phyloP scores from a whole-genome alignment of 2,329 filamentous ascomycete species.

The Pyricularia pennisetigena region DNA sequence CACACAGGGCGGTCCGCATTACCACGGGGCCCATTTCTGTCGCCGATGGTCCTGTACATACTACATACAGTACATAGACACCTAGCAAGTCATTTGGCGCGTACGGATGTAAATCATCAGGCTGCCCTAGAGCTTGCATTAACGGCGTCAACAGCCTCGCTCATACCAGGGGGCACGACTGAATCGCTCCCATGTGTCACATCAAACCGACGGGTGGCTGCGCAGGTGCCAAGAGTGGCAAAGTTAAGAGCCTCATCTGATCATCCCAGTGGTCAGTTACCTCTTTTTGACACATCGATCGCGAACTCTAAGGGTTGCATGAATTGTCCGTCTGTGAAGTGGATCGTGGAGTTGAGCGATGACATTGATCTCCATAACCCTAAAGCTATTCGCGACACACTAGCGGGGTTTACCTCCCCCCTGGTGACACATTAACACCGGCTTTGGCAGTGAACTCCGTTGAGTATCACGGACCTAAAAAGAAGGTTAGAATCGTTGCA shows the following conservation, averaged over 20 bases:
- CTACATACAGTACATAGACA: too few relatives aligned
- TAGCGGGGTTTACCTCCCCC: neutral
- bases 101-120: neutral
- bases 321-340: neutral
- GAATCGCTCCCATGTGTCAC: neutral
- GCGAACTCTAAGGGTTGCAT: neutral
- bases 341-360: neutral
- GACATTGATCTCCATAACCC: neutral
- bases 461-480: neutral
- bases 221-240: neutral
- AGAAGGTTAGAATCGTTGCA: neutral
- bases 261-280: neutral
- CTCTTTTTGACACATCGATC: neutral
- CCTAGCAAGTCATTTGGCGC: too few relatives aligned
- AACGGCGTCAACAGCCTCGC: neutral
- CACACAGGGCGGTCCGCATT: neutral
- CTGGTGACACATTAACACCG: neutral
- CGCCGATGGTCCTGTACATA: neutral
- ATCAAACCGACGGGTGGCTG: neutral
- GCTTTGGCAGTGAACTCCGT: neutral
- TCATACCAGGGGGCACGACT: neutral
- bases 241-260: neutral
- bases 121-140: neutral
- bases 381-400: neutral
- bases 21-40: neutral